These are phyloP conservation scores for Phytophthora palmivora DNA, from an alignment of 352 stramenopile genomes.

Conservation along the genomic window DNA sequence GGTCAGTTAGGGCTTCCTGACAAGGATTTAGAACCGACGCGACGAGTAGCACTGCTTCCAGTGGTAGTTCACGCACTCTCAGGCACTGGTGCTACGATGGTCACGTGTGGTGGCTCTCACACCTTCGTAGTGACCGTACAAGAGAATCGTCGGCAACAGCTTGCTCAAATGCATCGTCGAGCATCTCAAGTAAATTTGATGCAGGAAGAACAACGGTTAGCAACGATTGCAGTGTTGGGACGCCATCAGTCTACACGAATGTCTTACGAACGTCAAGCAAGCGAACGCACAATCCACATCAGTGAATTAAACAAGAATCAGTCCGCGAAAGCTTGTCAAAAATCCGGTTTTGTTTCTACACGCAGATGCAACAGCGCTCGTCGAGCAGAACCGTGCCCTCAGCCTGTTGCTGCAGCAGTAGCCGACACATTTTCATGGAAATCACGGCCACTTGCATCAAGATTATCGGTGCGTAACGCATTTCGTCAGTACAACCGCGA, in stretches of 20 bases:
- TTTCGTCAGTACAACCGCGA: slow-evolving; percentile 49
- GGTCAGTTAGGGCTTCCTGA: slow-evolving; percentile 63
- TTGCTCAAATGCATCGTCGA: slow-evolving; percentile 52
- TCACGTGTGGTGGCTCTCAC: slow-evolving; percentile 65
- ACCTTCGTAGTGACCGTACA: slow-evolving; percentile 74
- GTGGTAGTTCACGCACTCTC: slow-evolving; percentile 56
- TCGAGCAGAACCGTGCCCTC: slow-evolving; percentile 14
- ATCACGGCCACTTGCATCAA: slow-evolving; percentile 54
- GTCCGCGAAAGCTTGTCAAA: not conserved
- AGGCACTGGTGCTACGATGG: slow-evolving; percentile 60
- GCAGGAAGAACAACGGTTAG: slow-evolving; percentile 31
- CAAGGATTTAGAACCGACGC: slow-evolving; percentile 48
- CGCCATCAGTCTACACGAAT: slow-evolving; percentile 13
- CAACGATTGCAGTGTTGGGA: slow-evolving; percentile 10
- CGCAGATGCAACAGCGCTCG: slow-evolving; percentile 32
- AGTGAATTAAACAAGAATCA: not conserved
- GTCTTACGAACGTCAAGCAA: slow-evolving; percentile 5
- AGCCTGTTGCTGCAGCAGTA: slow-evolving; percentile 13
- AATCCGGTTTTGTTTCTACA: not conserved
- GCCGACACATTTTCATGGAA: slow-evolving; percentile 49
- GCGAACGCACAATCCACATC: not conserved
- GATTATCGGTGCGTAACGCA: slow-evolving; percentile 59
- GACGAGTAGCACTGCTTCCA: slow-evolving; percentile 50
- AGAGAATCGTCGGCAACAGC: slow-evolving; percentile 52
- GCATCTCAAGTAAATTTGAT: slow-evolving; percentile 41